phyloP scores from a whole-genome alignment of 768 basidiomycete species.

The Holtermanniella nyarrowii region DNA sequence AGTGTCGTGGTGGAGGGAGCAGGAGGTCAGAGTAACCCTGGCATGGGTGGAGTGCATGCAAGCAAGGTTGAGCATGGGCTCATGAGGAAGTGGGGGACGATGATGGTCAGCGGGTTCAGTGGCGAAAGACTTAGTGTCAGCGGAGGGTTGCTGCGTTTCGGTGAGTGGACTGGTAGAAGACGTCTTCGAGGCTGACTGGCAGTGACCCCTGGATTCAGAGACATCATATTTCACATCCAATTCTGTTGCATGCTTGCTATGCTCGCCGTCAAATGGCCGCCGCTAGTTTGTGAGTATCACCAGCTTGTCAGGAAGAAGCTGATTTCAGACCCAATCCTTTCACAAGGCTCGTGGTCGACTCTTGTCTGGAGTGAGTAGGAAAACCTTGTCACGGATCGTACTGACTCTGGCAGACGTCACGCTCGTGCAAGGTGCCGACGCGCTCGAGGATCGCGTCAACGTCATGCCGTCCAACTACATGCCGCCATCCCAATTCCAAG shows the following conservation, averaged over 20 bases:
- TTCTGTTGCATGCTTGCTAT: conserved; percentile 64
- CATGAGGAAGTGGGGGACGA: conserved; percentile 71
- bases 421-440: conserved; percentile 47
- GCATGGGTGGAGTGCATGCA: background rate
- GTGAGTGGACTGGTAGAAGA: conserved; percentile 46
- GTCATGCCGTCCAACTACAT: conserved; percentile 48
- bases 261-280: conserved; percentile 93
- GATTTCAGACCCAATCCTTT: conserved; percentile 69
- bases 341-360: conserved; percentile 80
- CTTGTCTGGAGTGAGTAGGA: conserved; percentile 41
- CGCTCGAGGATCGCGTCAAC: conserved; percentile 55
- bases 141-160: conserved; percentile 78
- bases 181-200: conserved; percentile 4
- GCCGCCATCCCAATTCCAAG: conserved; percentile 60
- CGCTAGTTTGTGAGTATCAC: conserved; percentile 65
- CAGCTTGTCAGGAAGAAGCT: background rate
- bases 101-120: conserved; percentile 83
- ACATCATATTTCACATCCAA: conserved; percentile 86
- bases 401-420: conserved; percentile 55
- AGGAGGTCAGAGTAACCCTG: conserved; percentile 46
- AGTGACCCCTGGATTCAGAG: conserved; percentile 87
- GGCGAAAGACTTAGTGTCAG: conserved; percentile 77
- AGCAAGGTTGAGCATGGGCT: background rate
- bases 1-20: conserved; percentile 54
- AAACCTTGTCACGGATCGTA: background rate